A percentile compares a stretch with the other conserved stretches of the same genome.
phyloP scores from a whole-genome alignment of 164 flowering plant species.

The Piper longum region DNA sequence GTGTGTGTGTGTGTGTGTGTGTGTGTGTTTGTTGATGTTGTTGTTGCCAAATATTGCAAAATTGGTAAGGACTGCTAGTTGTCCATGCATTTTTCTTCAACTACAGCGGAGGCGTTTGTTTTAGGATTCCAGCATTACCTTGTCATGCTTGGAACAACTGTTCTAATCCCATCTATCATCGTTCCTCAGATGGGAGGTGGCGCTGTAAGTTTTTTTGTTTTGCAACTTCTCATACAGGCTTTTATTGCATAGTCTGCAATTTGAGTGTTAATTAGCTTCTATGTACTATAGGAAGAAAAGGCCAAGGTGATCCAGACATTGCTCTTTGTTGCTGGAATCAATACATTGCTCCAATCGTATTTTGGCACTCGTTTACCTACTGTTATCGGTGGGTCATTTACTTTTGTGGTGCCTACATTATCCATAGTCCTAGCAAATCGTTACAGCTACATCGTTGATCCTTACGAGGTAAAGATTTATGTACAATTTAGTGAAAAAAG shows the following conservation, averaged over 20 bases:
- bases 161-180: slow-evolving; percentile 34
- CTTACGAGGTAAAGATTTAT: slow-evolving; percentile 32
- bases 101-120: slow-evolving; percentile 47
- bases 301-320: slow-evolving; percentile 85
- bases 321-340: slow-evolving; percentile 89
- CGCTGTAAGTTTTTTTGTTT: slow-evolving; percentile 19
- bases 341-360: slow-evolving; percentile 62
- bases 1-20: background rate
- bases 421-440: slow-evolving; percentile 80
- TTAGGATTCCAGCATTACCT: slow-evolving; percentile 54
- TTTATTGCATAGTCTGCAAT: background rate
- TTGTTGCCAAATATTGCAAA: no score
- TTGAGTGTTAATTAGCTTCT: background rate
- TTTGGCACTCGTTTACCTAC: slow-evolving; percentile 91
- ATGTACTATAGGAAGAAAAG: slow-evolving; percentile 59
- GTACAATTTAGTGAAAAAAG: slow-evolving; percentile 1
- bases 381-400: slow-evolving; percentile 82
- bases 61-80: background rate
- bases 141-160: slow-evolving; percentile 58
- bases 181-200: slow-evolving; percentile 68
- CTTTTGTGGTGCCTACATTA: slow-evolving; percentile 82
- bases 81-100: background rate
- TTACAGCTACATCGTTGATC: slow-evolving; percentile 46
- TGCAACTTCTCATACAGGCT: background rate
- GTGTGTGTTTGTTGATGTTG: background rate